Evolutionary conservation across 306 rosid genomes (phyloP).

Genomic region (Castanospermum australe): DNA sequence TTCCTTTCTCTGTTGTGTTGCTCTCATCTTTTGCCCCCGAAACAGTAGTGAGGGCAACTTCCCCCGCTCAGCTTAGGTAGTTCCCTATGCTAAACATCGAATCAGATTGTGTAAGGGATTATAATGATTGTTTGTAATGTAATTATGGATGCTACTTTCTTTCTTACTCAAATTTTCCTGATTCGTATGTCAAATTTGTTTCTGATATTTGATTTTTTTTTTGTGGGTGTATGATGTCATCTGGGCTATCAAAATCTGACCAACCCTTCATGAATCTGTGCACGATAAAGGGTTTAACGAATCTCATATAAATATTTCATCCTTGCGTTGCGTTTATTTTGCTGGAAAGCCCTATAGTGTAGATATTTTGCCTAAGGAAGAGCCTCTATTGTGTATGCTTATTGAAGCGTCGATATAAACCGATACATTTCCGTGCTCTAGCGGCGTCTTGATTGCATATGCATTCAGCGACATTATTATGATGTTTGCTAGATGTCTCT

Average conservation of each 20-base stretch:
- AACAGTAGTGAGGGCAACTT: background rate
- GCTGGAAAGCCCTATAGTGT: background rate
- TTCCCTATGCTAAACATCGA: background rate
- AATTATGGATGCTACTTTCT: background rate
- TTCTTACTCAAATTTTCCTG: background rate
- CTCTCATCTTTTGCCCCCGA: background rate
- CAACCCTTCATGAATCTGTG: background rate
- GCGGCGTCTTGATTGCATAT: background rate
- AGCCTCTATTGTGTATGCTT: background rate
- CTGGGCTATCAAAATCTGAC: background rate
- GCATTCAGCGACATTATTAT: background rate
- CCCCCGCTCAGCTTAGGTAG: background rate
- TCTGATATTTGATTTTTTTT: background rate
- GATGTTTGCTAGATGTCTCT: background rate
- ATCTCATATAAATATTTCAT: background rate
- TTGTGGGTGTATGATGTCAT: background rate
- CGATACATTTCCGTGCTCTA: background rate
- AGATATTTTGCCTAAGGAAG: background rate
- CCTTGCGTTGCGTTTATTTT: background rate
- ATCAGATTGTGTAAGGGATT: background rate
- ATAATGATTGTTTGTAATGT: background rate
- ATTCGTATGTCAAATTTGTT: background rate
- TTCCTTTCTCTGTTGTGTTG: background rate
- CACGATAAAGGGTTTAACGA: background rate
- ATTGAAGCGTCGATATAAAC: background rate